Conservation (phyloP, 129 eudicot species). For the Oenanthe sinensis region DNA sequence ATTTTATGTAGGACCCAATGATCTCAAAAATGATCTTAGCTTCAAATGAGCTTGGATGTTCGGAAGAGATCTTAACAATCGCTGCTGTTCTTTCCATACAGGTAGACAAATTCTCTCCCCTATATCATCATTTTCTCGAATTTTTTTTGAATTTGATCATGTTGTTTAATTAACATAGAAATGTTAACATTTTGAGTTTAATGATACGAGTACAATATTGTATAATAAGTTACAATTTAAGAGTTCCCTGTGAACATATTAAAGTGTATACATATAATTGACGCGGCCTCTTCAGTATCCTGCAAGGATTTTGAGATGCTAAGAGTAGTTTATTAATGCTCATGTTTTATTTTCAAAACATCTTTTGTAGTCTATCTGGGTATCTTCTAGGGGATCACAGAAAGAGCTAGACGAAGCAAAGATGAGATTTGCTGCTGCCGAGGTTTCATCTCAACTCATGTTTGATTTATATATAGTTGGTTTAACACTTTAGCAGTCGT, state of each 20-base stretch:
- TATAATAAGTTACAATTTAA: background rate
- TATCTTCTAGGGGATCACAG: slow-evolving; percentile 62
- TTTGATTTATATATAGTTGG: background rate
- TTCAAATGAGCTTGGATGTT: slow-evolving; percentile 69
- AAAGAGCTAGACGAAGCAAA: slow-evolving; percentile 92
- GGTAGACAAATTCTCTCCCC: slow-evolving; percentile 24
- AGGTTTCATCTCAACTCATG: slow-evolving; percentile 39
- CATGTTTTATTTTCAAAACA: background rate
- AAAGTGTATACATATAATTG: background rate
- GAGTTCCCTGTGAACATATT: background rate
- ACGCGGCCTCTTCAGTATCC: background rate
- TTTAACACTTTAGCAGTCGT: background rate
- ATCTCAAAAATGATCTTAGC: slow-evolving; percentile 87
- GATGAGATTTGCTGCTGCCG: slow-evolving; percentile 91
- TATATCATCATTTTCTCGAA: background rate
- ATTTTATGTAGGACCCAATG: slow-evolving; percentile 73
- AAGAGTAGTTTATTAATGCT: background rate
- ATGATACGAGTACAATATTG: background rate
- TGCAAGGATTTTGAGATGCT: background rate
- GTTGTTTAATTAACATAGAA: background rate
- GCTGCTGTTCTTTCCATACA: slow-evolving; percentile 86
- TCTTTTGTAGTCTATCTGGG: slow-evolving; percentile 80
- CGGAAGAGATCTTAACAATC: slow-evolving; percentile 79
- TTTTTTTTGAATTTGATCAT: background rate
- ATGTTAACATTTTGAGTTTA: background rate